phyloP scores from a whole-genome alignment of 164 flowering plant genomes.

The Aristolochia californica region DNA sequence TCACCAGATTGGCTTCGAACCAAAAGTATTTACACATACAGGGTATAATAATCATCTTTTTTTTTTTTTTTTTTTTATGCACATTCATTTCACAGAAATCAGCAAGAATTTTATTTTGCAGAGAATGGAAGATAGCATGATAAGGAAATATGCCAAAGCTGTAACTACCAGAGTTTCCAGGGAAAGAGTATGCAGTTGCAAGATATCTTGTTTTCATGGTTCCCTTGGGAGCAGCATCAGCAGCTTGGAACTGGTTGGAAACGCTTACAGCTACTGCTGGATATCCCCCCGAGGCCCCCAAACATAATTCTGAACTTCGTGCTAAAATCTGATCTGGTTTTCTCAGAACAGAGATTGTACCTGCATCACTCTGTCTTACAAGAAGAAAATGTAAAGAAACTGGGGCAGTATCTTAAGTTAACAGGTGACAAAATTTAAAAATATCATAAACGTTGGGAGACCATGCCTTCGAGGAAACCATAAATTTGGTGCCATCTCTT shows the following conservation, averaged over 20 bases:
- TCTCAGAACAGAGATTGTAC: constrained; percentile 9
- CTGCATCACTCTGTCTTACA: constrained; percentile 26
- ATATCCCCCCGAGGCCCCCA: constrained; percentile 23
- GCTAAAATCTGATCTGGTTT: constrained; percentile 31
- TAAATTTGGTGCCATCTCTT: too few relatives aligned
- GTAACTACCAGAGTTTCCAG: constrained; percentile 42
- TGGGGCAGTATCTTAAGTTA: neutral
- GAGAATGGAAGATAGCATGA: too few relatives aligned
- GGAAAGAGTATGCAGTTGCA: constrained; percentile 35
- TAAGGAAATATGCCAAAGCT: too few relatives aligned
- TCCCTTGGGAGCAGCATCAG: constrained; percentile 25
- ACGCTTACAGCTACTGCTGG: constrained; percentile 19
- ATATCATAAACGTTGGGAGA: too few relatives aligned
- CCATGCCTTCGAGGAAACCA: too few relatives aligned
- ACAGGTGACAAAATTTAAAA: too few relatives aligned
- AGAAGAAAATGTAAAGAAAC: neutral
- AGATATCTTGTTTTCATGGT: constrained; percentile 29
- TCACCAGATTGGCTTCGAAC: too few relatives aligned
- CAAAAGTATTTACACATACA: too few relatives aligned
- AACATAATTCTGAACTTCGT: constrained; percentile 28
- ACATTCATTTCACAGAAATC: too few relatives aligned
- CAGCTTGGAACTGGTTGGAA: constrained; percentile 25
- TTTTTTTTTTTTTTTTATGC: too few relatives aligned
- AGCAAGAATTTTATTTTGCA: too few relatives aligned
- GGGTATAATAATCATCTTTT: too few relatives aligned